Conservation (phyloP, 2,329 filamentous ascomycete species). For the Apiospora aurea region DNA sequence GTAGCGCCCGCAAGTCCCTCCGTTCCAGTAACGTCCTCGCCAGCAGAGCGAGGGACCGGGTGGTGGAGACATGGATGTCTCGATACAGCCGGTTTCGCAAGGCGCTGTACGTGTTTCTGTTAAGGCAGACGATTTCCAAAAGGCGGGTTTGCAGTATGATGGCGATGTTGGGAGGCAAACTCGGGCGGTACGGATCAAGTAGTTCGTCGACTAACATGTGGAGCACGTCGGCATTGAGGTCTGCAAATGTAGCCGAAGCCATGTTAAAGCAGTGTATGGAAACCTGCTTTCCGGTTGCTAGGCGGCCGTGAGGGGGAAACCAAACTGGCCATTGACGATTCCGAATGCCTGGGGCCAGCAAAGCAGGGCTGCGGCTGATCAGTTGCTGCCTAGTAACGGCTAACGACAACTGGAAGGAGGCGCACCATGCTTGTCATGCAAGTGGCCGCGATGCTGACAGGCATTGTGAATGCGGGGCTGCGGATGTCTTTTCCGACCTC, state of each 20-base stretch:
- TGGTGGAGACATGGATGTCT: not conserved
- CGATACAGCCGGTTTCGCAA: not conserved
- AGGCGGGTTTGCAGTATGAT: not conserved
- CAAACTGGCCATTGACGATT: too few relatives aligned
- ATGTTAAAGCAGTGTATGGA: not conserved
- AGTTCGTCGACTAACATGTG: not conserved
- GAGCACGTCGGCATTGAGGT: not conserved
- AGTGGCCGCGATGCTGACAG: too few relatives aligned
- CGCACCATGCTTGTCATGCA: too few relatives aligned
- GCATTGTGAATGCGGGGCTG: too few relatives aligned
- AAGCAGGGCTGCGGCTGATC: too few relatives aligned
- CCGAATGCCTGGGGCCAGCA: too few relatives aligned
- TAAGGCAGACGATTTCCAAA: not conserved
- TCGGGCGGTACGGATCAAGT: not conserved
- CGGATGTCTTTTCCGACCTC: too few relatives aligned
- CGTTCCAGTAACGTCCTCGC: not conserved
- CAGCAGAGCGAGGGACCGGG: not conserved
- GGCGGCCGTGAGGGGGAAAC: too few relatives aligned
- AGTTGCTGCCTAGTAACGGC: too few relatives aligned
- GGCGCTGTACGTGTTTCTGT: not conserved
- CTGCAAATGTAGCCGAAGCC: not conserved
- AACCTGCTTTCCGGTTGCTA: not conserved
- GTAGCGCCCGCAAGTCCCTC: not conserved
- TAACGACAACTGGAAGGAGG: too few relatives aligned
- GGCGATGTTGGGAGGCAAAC: not conserved